phyloP scores from a whole-genome alignment of 2,329 filamentous ascomycete genomes.

The Monosporascus sp. region DNA sequence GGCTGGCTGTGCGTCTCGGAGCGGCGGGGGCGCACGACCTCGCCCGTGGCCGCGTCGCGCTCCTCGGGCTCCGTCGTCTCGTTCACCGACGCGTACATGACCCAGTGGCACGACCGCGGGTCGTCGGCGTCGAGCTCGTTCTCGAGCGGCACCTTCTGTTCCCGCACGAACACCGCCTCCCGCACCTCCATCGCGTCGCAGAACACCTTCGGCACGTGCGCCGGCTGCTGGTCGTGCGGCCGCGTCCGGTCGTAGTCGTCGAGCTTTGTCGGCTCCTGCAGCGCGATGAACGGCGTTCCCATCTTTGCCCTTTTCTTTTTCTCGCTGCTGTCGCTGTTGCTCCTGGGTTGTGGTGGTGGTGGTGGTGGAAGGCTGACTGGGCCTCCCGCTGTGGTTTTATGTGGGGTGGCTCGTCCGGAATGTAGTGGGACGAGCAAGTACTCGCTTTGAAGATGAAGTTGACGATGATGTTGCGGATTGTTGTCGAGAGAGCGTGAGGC shows the following conservation, averaged over 20 bases:
- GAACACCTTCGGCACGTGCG: slow-evolving; percentile 49
- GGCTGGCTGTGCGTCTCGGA: slow-evolving; percentile 45
- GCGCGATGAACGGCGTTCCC: slow-evolving; percentile 45
- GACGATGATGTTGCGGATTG: too few relatives aligned
- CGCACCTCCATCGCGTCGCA: slow-evolving; percentile 60
- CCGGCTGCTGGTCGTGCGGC: slow-evolving; percentile 38
- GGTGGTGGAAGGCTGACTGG: not conserved
- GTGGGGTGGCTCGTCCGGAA: too few relatives aligned
- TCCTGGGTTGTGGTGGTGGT: not conserved
- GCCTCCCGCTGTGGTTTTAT: not conserved
- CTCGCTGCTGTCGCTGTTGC: not conserved
- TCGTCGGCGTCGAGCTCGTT: slow-evolving; percentile 82
- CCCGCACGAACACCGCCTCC: slow-evolving; percentile 54
- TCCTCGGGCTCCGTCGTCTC: slow-evolving; percentile 37
- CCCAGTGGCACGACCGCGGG: slow-evolving; percentile 75
- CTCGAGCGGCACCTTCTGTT: slow-evolving; percentile 54
- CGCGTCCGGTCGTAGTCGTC: slow-evolving; percentile 39
- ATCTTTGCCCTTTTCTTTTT: slow-evolving; percentile 24
- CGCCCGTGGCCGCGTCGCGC: slow-evolving; percentile 36
- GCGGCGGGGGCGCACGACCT: slow-evolving; percentile 35
- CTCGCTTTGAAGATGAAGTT: not conserved
- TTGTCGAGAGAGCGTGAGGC: too few relatives aligned
- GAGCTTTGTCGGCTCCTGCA: slow-evolving; percentile 44
- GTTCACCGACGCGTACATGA: slow-evolving; percentile 67
- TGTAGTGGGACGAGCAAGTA: not conserved